Evolutionary conservation across 164 flowering plant genomes (phyloP).

Genomic region (Sedum album): DNA sequence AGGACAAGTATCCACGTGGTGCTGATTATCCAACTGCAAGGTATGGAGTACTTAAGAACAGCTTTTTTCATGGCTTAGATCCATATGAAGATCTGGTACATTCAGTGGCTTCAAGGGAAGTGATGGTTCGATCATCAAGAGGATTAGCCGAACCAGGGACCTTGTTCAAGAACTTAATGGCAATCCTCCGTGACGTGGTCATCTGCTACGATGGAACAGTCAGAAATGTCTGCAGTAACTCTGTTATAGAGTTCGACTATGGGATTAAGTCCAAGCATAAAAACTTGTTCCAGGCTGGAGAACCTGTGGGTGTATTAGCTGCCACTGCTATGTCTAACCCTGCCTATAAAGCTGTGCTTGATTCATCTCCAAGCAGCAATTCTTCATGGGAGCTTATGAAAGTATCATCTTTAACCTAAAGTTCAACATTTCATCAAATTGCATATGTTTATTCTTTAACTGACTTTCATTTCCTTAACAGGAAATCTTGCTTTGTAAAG

Average conservation of each 20-base stretch:
- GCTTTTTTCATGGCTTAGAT: constrained; percentile 68
- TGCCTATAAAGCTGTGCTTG: constrained; percentile 90
- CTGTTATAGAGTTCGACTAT: constrained; percentile 67
- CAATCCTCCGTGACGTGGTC: constrained; percentile 79
- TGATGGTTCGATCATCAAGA: constrained; percentile 75
- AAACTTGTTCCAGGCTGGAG: constrained; percentile 59
- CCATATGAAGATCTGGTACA: constrained; percentile 75
- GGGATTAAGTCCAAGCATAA: constrained; percentile 24
- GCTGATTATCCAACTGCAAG: constrained; percentile 47
- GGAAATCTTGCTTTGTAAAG: constrained; percentile 80
- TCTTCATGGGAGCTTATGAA: constrained; percentile 93
- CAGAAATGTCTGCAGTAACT: constrained; percentile 66
- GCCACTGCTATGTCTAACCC: constrained; percentile 97
- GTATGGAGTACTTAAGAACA: constrained; percentile 53
- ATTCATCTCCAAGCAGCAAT: constrained; percentile 78
- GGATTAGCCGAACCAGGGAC: constrained; percentile 92
- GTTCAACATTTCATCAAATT: neutral
- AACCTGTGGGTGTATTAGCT: constrained; percentile 87
- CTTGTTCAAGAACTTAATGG: constrained; percentile 82
- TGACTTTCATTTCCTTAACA: constrained; percentile 19
- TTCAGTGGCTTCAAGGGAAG: constrained; percentile 79
- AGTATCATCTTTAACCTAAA: constrained; percentile 28
- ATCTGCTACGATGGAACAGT: constrained; percentile 90
- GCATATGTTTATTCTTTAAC: neutral
- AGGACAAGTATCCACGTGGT: constrained; percentile 32